phyloP scores from a whole-genome alignment of 176 grass and related monocot genomes.

The Coix lacrymajobi region DNA sequence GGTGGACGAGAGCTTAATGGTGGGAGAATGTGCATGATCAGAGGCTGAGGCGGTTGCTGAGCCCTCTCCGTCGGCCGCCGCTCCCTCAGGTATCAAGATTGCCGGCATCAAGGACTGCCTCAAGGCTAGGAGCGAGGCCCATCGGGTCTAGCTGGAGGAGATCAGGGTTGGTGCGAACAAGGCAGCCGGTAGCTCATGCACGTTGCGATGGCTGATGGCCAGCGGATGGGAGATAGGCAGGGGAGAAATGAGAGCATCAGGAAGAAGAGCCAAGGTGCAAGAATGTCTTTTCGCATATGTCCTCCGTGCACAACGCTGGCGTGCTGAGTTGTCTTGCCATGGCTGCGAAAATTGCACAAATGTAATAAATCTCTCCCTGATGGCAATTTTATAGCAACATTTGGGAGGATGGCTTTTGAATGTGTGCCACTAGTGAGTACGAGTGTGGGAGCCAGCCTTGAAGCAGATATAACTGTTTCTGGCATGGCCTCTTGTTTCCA shows the following conservation, averaged over 20 bases:
- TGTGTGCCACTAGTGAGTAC: background rate
- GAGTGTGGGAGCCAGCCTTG: background rate
- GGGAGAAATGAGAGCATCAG: background rate
- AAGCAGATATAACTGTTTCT: background rate
- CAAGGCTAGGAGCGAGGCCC: constrained; percentile 40
- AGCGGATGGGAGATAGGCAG: background rate
- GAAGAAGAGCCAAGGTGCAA: background rate
- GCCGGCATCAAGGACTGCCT: constrained; percentile 39
- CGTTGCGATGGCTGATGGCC: background rate
- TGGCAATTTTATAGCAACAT: background rate
- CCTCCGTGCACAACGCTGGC: background rate
- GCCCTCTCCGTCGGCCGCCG: background rate
- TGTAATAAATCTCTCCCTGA: background rate
- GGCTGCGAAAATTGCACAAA: background rate
- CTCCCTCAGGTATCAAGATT: background rate
- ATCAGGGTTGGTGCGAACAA: background rate
- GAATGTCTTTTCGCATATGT: background rate
- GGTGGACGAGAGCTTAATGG: background rate
- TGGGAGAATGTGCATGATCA: background rate
- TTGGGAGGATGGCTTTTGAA: background rate
- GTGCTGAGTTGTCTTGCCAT: background rate
- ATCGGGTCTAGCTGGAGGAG: background rate
- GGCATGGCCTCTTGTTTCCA: background rate
- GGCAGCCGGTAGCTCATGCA: background rate
- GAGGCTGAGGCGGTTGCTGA: background rate